Evolutionary conservation across 1,284 basidiomycete species (phyloP), one percentile per base, ranked within the genome.

Genomic region (Ceratobasidium sp.): DNA sequence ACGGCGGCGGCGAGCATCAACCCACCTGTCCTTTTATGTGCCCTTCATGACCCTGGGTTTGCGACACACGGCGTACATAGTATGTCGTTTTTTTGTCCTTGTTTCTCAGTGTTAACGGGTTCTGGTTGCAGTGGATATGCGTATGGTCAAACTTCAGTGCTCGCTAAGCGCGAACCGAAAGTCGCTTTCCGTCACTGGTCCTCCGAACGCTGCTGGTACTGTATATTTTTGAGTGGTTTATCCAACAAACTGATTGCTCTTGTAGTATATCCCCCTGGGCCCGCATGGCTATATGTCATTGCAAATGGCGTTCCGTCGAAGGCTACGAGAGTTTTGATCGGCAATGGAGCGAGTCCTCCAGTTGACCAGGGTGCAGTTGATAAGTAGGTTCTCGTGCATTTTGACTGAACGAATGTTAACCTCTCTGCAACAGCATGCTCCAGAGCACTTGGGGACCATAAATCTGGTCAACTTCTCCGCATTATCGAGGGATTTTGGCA

Each of bases 41-140:
- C 86, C 1, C 82, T 94, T 23, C 92, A 94, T 89, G 93, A 95
- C 80, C 85, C 93, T 37, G 93, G 93, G 11, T 94, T 87, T 81
- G 88, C 92, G 51, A 93, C 93, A 1, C 93, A 94, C 81, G 89
- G 90, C n/a, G 88, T 91, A 23, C 93, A 94, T 80, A 89, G 80
- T 79, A 78, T 77, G 61, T 54, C 7, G 13, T 3, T 13, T 8
- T 1, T 51, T 11, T 31, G 7, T n/a, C 8, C 28, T 28, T 15
- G 28, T 37, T 8, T 20, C 2, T n/a, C 8, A 5, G 35, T 39
- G 35, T 23, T 37, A n/a, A 37, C 35, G 15, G 15, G 39, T 33
- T 31, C 45, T 2, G 33, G 20, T 15, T 28, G 8, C 26, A 75
- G 71, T 92, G 54, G 94, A 93, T 82, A 88, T 89, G 23, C 91